These are phyloP conservation scores for Micractinium conductrix DNA, from an alignment of 139 green algal genomes.

Conservation along the genomic window DNA sequence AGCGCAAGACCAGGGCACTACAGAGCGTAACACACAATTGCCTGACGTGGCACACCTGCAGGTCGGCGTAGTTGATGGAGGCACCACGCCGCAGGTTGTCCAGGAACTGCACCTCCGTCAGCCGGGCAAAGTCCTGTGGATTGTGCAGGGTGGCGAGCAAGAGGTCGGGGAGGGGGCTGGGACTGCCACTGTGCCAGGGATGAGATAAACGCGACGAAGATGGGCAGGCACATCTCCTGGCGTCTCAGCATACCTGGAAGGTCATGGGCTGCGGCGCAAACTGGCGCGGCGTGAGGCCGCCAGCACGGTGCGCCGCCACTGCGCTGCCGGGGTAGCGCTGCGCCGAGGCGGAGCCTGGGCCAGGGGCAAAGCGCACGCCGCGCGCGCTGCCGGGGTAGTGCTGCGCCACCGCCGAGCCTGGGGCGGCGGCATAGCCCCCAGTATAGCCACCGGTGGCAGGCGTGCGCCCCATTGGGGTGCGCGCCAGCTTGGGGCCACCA, in stretches of 20 bases:
- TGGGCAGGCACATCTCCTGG: no score
- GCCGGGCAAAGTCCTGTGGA: constrained; percentile 65
- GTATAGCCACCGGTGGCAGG: constrained; percentile 24
- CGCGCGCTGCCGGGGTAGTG: constrained; percentile 30
- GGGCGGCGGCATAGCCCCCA: no score
- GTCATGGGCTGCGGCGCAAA: constrained; percentile 49
- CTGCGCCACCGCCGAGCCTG: constrained; percentile 26
- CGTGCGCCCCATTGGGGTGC: constrained; percentile 40
- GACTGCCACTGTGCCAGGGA: no score
- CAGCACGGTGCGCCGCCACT: constrained; percentile 9
- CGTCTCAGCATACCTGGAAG: no score
- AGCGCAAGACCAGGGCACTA: no score
- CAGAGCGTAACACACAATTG: no score
- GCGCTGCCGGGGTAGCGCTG: constrained; percentile 35
- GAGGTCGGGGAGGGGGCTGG: no score
- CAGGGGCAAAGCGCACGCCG: neutral
- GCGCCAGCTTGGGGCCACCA: constrained; percentile 43
- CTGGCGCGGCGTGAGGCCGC: constrained; percentile 29
- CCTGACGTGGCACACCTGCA: no score
- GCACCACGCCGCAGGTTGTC: constrained; percentile 80
- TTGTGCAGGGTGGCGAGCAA: neutral
- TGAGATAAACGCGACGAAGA: no score
- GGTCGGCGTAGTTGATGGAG: constrained; percentile 72
- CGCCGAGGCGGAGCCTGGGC: constrained; percentile 29
- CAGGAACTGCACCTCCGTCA: constrained; percentile 81